Percentiles rank a stretch among this genome's conserved stretches.
phyloP scores from a whole-genome alignment of 2,329 filamentous ascomycete genomes.

The Penicillium sp. region DNA sequence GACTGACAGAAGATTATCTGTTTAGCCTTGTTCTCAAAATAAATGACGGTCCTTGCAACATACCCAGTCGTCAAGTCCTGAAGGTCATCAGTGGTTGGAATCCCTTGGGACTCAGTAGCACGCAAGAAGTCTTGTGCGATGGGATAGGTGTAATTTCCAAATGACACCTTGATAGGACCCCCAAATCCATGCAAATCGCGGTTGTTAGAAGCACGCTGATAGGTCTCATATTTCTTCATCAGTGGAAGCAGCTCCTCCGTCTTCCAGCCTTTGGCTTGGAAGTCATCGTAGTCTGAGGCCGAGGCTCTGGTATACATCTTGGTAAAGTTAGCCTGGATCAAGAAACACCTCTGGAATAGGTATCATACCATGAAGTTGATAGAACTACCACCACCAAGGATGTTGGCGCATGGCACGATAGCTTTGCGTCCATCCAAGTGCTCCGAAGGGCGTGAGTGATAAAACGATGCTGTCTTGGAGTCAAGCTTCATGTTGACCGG shows the following conservation, averaged over 20 bases:
- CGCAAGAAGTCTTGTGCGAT: slow-evolving; percentile 80
- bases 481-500: slow-evolving; percentile 78
- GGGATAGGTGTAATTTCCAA: slow-evolving; percentile 78
- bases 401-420: slow-evolving; percentile 2
- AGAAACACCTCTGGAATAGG: slow-evolving; percentile 59
- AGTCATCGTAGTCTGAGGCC: slow-evolving; percentile 74
- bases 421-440: slow-evolving; percentile 1
- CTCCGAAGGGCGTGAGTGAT: slow-evolving; percentile 73
- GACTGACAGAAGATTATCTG: slow-evolving; percentile 28
- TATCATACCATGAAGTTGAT: slow-evolving; percentile 33
- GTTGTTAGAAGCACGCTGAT: slow-evolving; percentile 66
- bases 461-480: slow-evolving; percentile 80
- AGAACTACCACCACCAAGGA: slow-evolving; percentile 3
- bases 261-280: slow-evolving; percentile 76
- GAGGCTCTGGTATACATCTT: slow-evolving; percentile 74
- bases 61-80: slow-evolving; percentile 62
- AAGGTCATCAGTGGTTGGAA: slow-evolving; percentile 73
- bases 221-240: slow-evolving; percentile 81
- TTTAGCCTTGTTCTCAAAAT: background rate
- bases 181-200: slow-evolving; percentile 70
- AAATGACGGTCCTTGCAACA: background rate
- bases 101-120: slow-evolving; percentile 71
- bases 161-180: slow-evolving; percentile 79
- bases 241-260: slow-evolving; percentile 73
- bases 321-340: background rate